Conservation (phyloP, 768 basidiomycete genomes). For the Trametes cinnabarina region DNA sequence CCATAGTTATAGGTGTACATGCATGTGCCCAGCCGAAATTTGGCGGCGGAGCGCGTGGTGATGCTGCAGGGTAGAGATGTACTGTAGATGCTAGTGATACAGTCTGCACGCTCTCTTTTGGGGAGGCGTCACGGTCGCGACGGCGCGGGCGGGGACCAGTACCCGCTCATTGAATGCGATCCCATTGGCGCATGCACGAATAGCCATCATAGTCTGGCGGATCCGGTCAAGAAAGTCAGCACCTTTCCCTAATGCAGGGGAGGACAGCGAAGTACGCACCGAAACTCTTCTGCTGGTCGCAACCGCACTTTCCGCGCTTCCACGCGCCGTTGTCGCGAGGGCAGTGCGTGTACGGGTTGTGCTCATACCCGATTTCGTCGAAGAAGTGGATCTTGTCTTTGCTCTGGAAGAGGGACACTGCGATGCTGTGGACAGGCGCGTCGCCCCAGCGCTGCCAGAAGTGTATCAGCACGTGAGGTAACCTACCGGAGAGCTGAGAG, state of each 20-base stretch:
- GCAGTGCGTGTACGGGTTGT: conserved; percentile 56
- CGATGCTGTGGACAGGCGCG: conserved; percentile 50
- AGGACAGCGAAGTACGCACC: conserved; percentile 37
- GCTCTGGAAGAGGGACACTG: conserved; percentile 43
- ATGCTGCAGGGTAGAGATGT: too few relatives aligned
- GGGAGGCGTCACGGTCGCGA: neutral
- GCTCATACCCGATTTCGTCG: conserved; percentile 66
- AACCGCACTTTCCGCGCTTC: conserved; percentile 44
- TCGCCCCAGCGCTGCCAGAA: conserved; percentile 39
- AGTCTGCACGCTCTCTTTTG: too few relatives aligned
- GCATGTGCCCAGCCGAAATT: too few relatives aligned
- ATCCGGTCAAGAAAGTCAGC: too few relatives aligned
- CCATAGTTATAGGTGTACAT: too few relatives aligned
- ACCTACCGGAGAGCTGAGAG: too few relatives aligned
- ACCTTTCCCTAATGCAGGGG: too few relatives aligned
- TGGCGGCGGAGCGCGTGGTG: too few relatives aligned
- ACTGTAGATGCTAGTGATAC: too few relatives aligned
- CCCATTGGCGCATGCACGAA: conserved; percentile 58
- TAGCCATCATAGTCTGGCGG: conserved; percentile 51
- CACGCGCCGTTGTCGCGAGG: conserved; percentile 36
- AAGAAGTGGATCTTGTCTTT: conserved; percentile 72
- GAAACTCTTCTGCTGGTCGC: conserved; percentile 53
- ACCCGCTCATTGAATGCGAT: conserved; percentile 27
- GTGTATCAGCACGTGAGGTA: too few relatives aligned
- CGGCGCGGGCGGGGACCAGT: too few relatives aligned